phyloP scores from a whole-genome alignment of 371 early-diverging fungal genomes.

The Apophysomyces elegans region DNA sequence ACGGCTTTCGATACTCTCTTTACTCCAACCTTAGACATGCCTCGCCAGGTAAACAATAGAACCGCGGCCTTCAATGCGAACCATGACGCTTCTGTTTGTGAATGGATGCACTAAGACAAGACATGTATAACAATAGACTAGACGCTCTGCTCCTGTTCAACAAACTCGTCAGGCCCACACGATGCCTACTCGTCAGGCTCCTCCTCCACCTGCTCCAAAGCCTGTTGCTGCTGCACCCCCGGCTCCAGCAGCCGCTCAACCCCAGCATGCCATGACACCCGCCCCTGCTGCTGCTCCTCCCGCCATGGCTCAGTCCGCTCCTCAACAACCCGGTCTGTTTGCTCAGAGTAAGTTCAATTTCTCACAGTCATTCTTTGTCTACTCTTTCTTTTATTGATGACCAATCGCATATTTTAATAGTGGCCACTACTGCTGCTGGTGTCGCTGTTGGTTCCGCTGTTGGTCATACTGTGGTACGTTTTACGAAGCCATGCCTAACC shows the following conservation, averaged over 20 bases:
- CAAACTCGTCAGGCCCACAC: conserved; percentile 74
- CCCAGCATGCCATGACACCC: conserved; percentile 41
- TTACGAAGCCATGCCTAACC: neutral
- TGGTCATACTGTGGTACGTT: conserved; percentile 74
- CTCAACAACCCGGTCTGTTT: conserved; percentile 76
- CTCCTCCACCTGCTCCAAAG: conserved; percentile 55
- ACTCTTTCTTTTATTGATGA: neutral
- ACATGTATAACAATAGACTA: conserved; percentile 27
- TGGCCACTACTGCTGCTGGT: conserved; percentile 95
- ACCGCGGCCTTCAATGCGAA: no score
- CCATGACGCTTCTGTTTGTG: neutral
- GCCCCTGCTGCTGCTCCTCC: conserved; percentile 47
- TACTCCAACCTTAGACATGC: neutral
- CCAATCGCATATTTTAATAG: neutral
- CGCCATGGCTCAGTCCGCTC: conserved; percentile 55
- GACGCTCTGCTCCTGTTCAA: conserved; percentile 66
- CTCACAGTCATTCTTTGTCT: neutral
- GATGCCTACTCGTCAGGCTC: conserved; percentile 71
- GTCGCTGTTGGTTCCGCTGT: conserved; percentile 90
- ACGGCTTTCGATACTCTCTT: no score
- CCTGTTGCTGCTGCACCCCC: conserved; percentile 29
- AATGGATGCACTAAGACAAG: neutral
- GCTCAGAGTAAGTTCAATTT: conserved; percentile 58
- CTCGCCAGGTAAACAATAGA: conserved; percentile 9
- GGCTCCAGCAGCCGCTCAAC: conserved; percentile 49